These are phyloP conservation scores for Babesia ovata DNA, from an alignment of 169 alveolate genomes.

Conservation along the genomic window DNA sequence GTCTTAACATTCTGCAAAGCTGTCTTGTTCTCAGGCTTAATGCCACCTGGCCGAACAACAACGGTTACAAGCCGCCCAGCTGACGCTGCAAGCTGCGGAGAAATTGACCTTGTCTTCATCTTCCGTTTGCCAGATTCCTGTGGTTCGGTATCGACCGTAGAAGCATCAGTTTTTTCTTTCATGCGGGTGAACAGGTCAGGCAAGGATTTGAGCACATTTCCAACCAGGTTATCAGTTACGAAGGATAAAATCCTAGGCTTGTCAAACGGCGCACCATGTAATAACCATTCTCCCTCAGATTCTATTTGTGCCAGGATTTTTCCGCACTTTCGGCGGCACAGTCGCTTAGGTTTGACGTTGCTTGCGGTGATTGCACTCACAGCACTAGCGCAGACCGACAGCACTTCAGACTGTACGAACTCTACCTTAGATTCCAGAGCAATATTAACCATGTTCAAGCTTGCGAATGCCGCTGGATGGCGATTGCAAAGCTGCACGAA, in stretches of 20 bases:
- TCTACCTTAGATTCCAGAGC: slow-evolving; percentile 36
- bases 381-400: slow-evolving; percentile 14
- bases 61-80: slow-evolving; percentile 2
- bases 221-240: slow-evolving; percentile 23
- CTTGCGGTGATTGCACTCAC: slow-evolving; percentile 7
- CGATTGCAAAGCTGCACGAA: slow-evolving; percentile 37
- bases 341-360: slow-evolving; percentile 1
- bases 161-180: not conserved
- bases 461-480: slow-evolving; percentile 24
- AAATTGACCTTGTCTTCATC: slow-evolving; percentile 4
- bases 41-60: not conserved
- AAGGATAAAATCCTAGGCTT: slow-evolving; percentile 3
- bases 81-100: slow-evolving; percentile 13
- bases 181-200: not conserved
- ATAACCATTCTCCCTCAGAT: not conserved
- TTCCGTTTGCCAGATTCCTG: slow-evolving; percentile 15
- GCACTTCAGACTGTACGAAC: slow-evolving; percentile 54
- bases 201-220: not conserved
- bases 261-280: not conserved
- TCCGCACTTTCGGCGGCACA: slow-evolving; percentile 30
- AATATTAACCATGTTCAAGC: slow-evolving; percentile 16
- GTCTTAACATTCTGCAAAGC: not conserved
- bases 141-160: not conserved
- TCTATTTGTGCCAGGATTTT: not conserved
- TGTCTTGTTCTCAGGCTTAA: not conserved